phyloP scores from a whole-genome alignment of 495 filamentous ascomycete genomes.

The Gamarada debralockiae region DNA sequence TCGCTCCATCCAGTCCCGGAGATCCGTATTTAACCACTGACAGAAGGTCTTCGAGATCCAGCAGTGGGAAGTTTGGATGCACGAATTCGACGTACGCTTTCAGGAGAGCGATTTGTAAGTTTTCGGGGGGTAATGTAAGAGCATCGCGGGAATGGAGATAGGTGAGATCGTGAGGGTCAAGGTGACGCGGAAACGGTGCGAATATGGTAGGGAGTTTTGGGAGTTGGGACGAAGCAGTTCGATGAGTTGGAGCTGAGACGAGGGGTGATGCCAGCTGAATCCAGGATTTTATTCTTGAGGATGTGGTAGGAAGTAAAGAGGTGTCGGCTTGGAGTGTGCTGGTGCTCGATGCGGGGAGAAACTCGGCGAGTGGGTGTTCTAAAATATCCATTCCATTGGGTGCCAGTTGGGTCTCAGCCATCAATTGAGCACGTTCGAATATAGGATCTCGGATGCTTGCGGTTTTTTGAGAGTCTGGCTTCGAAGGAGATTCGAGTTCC shows the following conservation, averaged over 20 bases:
- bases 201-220: constrained; percentile 57
- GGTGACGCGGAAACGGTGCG: constrained; percentile 60
- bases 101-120: constrained; percentile 65
- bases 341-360: background rate
- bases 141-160: constrained; percentile 72
- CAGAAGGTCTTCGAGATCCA: constrained; percentile 72
- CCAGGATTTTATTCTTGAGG: background rate
- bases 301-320: background rate
- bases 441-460: no score
- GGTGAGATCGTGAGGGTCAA: constrained; percentile 64
- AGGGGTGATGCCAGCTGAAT: constrained; percentile 2
- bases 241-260: constrained; percentile 3
- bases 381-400: background rate
- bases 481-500: no score
- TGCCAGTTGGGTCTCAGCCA: no score
- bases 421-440: no score
- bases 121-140: constrained; percentile 57
- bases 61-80: constrained; percentile 78
- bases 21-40: constrained; percentile 50
- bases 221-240: no score
- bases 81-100: constrained; percentile 75
- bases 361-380: background rate
- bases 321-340: background rate
- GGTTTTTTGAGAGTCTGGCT: no score
- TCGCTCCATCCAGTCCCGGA: constrained; percentile 38